Base-by-base conservation (phyloP, 2,329 filamentous ascomycete species). In the Fusarium sp. region DNA sequence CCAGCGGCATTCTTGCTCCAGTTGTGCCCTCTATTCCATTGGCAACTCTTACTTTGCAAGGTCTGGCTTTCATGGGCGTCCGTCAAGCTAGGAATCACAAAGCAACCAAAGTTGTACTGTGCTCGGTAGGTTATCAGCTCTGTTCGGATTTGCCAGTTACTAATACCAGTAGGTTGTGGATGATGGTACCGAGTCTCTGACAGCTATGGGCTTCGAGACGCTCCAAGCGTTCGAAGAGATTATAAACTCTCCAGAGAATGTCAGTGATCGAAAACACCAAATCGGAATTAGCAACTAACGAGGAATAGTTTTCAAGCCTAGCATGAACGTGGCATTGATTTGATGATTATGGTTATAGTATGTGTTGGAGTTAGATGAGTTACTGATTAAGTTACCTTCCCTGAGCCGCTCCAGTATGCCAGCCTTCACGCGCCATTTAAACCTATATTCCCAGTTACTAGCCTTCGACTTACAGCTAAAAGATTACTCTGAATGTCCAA, bases 171-270 rank as follows among this genome's bases (percentile, higher is more conserved):
- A 92, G 90, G 89, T 91, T 31, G 77, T 81, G 64, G 92, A 94
- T 74, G 91, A 91, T 54, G 88, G 89, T 47, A 88, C 89, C 67
- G 92, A 96, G 77, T 88, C 90, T 36, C 82, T 97, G 61, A 84
- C 89, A 57, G 88, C 88, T 0, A 93, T 97, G 91, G 93, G 93
- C 2, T 97, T 97, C 75, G 88, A 89, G 67, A 86, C 92, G 44
- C 81, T 94, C 66, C 91, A 95, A 79, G 90, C 86, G 40, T 97
- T 94, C 77, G 93, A 97, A 74, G 92, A 97, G 78, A 87, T 96
- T 54, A 92, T 89, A 62, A 87, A 85, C 68, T 88, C 91, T 20
- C 80, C 82, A 4, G 85, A 87, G 18, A 83, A 80, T 75, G 85
- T 87, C 57, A 75, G 60, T 38, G 4, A 12, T 7, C 12, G 8